Percentiles rank a stretch among this genome's conserved stretches.
Evolutionary conservation across 768 basidiomycete species (phyloP).

Genomic region (Hydnomerulius pinastri): DNA sequence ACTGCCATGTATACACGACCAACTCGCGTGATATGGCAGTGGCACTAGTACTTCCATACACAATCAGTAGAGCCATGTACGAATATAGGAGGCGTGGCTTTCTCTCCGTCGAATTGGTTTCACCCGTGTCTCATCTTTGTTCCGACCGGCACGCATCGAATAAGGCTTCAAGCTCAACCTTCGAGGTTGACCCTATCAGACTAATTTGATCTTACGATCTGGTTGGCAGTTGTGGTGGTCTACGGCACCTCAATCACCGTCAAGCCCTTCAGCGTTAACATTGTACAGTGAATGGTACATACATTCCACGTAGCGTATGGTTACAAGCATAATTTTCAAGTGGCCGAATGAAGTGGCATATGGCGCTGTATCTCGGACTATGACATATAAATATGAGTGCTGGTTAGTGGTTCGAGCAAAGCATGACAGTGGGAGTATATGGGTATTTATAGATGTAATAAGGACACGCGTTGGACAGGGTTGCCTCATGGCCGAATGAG

Average conservation of each 20-base stretch:
- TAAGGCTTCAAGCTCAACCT: not conserved
- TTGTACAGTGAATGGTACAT: constrained; percentile 7
- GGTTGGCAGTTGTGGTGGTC: no score
- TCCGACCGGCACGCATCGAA: not conserved
- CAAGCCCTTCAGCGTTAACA: no score
- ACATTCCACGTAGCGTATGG: constrained; percentile 22
- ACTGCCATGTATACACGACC: no score
- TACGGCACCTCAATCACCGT: no score
- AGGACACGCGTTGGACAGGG: constrained; percentile 18
- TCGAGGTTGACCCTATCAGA: constrained; percentile 1
- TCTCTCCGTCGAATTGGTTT: not conserved
- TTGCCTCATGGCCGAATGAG: constrained; percentile 31
- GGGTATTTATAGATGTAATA: constrained; percentile 27
- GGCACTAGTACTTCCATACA: no score
- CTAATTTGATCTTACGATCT: no score
- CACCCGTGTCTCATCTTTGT: not conserved
- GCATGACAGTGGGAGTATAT: constrained; percentile 22
- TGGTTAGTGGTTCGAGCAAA: not conserved
- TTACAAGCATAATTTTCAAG: constrained; percentile 11
- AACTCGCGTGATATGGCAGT: no score
- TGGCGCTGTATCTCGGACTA: constrained; percentile 12
- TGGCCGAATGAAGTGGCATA: constrained; percentile 2
- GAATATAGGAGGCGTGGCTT: not conserved
- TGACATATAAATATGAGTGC: constrained; percentile 7
- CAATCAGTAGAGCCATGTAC: not conserved